Evolutionary conservation across 2,329 filamentous ascomycete genomes (phyloP).

Genomic region (Westerdykella sp.): DNA sequence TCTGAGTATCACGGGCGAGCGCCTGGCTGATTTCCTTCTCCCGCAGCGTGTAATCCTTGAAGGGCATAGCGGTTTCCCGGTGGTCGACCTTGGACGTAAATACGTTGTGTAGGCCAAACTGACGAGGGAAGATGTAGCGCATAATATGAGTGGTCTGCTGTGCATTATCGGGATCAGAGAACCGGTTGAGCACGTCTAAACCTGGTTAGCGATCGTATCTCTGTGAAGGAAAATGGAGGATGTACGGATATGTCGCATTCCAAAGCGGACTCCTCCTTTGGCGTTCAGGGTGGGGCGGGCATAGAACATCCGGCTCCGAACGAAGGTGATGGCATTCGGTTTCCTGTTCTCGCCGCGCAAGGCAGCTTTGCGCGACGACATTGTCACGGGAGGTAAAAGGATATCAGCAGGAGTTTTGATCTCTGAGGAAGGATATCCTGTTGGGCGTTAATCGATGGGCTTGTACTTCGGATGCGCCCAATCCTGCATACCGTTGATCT

Average conservation of each 20-base stretch:
- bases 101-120: slow-evolving; percentile 88
- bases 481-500: slow-evolving; percentile 62
- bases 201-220: slow-evolving; percentile 15
- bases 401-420: slow-evolving; percentile 17
- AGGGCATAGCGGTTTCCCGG: slow-evolving; percentile 61
- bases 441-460: slow-evolving; percentile 4
- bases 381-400: not conserved
- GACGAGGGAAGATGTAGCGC: slow-evolving; percentile 89
- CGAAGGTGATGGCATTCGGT: slow-evolving; percentile 62
- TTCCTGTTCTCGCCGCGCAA: slow-evolving; percentile 9
- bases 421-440: slow-evolving; percentile 50
- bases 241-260: slow-evolving; percentile 73
- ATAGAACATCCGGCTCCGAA: slow-evolving; percentile 82
- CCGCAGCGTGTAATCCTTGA: slow-evolving; percentile 79
- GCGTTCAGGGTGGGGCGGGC: slow-evolving; percentile 65
- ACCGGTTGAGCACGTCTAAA: slow-evolving; percentile 75
- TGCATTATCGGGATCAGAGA: slow-evolving; percentile 43
- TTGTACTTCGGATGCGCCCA: no score
- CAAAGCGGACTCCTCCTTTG: slow-evolving; percentile 62
- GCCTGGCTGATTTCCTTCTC: slow-evolving; percentile 66
- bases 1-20: slow-evolving; percentile 17
- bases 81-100: slow-evolving; percentile 66
- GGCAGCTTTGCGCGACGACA: not conserved
- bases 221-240: slow-evolving; percentile 3
- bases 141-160: slow-evolving; percentile 63